Conservation (phyloP, 257 asterid genomes). For the Rubia yunnanensis region DNA sequence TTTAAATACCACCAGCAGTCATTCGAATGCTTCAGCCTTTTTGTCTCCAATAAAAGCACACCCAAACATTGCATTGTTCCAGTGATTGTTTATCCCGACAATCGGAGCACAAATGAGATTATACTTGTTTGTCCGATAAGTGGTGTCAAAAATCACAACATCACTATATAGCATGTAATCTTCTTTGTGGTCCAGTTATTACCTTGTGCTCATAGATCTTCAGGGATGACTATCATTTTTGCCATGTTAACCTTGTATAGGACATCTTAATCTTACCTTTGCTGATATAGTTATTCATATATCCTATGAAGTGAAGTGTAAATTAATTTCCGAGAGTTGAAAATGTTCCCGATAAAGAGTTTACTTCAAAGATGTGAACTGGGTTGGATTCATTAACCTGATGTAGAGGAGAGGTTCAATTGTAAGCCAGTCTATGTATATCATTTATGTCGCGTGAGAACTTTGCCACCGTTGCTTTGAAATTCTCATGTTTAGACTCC, state of each 20-base stretch:
- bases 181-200: background rate
- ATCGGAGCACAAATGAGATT: too few relatives aligned
- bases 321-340: background rate
- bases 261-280: background rate
- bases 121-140: too few relatives aligned
- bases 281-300: background rate
- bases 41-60: too few relatives aligned
- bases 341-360: background rate
- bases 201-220: constrained; percentile 5
- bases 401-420: background rate
- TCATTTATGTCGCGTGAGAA: background rate
- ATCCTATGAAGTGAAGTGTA: background rate
- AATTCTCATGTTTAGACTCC: background rate
- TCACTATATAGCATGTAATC: too few relatives aligned
- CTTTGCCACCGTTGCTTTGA: background rate
- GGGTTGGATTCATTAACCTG: background rate
- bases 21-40: too few relatives aligned
- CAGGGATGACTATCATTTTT: background rate
- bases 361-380: background rate
- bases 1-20: too few relatives aligned
- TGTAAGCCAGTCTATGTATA: background rate
- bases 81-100: too few relatives aligned
- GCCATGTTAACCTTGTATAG: constrained; percentile 1
- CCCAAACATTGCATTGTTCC: too few relatives aligned
- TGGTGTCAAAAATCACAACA: too few relatives aligned